These are phyloP conservation scores for Penicillium sp. DNA, from an alignment of 2,329 filamentous ascomycete species.

Conservation along the genomic window DNA sequence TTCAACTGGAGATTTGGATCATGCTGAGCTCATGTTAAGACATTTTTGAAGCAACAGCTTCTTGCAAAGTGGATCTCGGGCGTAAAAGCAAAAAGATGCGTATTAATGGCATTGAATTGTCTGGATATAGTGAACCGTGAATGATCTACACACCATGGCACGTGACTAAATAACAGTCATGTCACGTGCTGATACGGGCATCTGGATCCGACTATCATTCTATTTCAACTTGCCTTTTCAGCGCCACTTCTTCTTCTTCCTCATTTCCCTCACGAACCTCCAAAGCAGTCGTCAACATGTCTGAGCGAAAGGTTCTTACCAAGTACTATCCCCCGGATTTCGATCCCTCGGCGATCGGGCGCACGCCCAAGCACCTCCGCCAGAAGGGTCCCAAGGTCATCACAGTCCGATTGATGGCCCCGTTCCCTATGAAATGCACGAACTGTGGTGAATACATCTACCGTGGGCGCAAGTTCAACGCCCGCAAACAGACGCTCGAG, in stretches of 20 bases:
- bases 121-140: background rate
- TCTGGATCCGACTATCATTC: background rate
- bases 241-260: slow-evolving; percentile 1
- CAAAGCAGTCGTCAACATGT: slow-evolving; percentile 58
- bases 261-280: background rate
- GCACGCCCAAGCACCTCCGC: slow-evolving; percentile 58
- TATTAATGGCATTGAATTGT: background rate
- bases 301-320: slow-evolving; percentile 76
- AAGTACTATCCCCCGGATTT: slow-evolving; percentile 73
- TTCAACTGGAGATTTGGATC: background rate
- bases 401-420: slow-evolving; percentile 86
- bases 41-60: background rate
- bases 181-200: background rate
- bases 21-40: background rate
- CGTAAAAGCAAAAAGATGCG: background rate
- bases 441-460: slow-evolving; percentile 73
- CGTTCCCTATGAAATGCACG: slow-evolving; percentile 77
- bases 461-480: slow-evolving; percentile 93
- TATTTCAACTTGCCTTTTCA: background rate
- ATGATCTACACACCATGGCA: background rate
- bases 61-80: background rate
- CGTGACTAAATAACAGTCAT: background rate
- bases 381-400: slow-evolving; percentile 75
- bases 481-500: slow-evolving; percentile 86
- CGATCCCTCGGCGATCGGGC: slow-evolving; percentile 77